These are phyloP conservation scores for Fomitopsis palustris DNA, from an alignment of 1,284 basidiomycete genomes.

Conservation along the genomic window DNA sequence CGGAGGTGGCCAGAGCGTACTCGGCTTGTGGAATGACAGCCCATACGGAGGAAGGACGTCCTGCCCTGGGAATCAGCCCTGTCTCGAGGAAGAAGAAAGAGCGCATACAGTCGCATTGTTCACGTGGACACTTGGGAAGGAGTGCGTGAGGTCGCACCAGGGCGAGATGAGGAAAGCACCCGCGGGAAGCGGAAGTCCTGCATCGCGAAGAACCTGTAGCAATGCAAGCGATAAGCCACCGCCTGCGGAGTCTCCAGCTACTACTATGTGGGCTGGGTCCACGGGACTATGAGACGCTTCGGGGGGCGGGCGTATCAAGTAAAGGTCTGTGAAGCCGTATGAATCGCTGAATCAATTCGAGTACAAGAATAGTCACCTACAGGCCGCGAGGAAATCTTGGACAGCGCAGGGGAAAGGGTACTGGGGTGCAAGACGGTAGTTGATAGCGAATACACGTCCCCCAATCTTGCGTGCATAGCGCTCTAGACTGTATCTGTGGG, in stretches of 20 bases:
- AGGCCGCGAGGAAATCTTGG: constrained; percentile 85
- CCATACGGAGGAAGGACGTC: constrained; percentile 73
- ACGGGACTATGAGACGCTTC: constrained; percentile 74
- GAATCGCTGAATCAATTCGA: background rate
- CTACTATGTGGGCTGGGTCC: constrained; percentile 77
- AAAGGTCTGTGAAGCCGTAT: constrained; percentile 52
- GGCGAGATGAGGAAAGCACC: constrained; percentile 86
- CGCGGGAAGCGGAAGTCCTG: constrained; percentile 78
- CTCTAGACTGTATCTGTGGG: constrained; percentile 75
- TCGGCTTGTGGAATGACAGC: constrained; percentile 79
- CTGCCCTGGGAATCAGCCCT: constrained; percentile 31
- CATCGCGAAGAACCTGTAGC: constrained; percentile 90
- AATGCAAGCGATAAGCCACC: constrained; percentile 85
- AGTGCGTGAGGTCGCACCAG: constrained; percentile 94
- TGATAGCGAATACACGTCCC: constrained; percentile 87
- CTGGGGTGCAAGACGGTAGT: constrained; percentile 90
- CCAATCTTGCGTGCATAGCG: constrained; percentile 88
- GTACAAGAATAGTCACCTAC: constrained; percentile 35
- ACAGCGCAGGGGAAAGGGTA: constrained; percentile 96
- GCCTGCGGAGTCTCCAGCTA: constrained; percentile 93
- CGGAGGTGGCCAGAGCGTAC: constrained; percentile 89
- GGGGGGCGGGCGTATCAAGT: constrained; percentile 61
- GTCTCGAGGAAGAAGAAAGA: background rate
- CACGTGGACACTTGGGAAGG: constrained; percentile 83
- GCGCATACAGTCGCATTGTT: constrained; percentile 77